These are phyloP conservation scores for Saccharomycopsis hybrid DNA, from an alignment of 1,139 yeast genomes.

Conservation along the genomic window DNA sequence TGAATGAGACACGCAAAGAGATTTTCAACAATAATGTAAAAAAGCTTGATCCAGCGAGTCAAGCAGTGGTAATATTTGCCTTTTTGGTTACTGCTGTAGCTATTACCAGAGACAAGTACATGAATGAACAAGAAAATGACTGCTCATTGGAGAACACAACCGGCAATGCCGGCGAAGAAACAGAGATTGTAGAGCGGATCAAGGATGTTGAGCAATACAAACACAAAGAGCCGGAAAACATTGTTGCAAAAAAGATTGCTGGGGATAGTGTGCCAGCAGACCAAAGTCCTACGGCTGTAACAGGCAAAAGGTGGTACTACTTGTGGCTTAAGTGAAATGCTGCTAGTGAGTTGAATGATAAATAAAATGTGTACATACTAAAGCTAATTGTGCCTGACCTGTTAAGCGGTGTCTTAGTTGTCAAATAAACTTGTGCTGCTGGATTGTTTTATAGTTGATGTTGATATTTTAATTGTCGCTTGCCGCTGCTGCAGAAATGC, in stretches of 20 bases:
- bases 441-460: no score
- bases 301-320: constrained; percentile 37
- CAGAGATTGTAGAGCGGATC: constrained; percentile 20
- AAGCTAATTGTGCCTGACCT: no score
- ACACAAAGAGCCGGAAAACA: no score
- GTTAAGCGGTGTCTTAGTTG: no score
- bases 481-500: no score
- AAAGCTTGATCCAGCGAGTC: constrained; percentile 49
- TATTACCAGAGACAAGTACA: constrained; percentile 28
- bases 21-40: constrained; percentile 43
- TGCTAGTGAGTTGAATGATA: no score
- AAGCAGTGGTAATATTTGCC: constrained; percentile 41
- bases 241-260: no score
- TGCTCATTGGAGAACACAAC: constrained; percentile 13
- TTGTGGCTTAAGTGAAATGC: constrained; percentile 34
- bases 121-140: constrained; percentile 21
- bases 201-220: constrained; percentile 18
- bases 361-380: no score
- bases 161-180: constrained; percentile 24
- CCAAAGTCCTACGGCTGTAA: no score
- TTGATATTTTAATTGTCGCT: no score
- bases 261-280: no score
- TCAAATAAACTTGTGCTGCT: no score
- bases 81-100: constrained; percentile 31
- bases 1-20: constrained; percentile 37